Percentiles rank a stretch among this genome's conserved stretches.
phyloP scores from a whole-genome alignment of 306 rosid species.

The Adenanthera pavonina region DNA sequence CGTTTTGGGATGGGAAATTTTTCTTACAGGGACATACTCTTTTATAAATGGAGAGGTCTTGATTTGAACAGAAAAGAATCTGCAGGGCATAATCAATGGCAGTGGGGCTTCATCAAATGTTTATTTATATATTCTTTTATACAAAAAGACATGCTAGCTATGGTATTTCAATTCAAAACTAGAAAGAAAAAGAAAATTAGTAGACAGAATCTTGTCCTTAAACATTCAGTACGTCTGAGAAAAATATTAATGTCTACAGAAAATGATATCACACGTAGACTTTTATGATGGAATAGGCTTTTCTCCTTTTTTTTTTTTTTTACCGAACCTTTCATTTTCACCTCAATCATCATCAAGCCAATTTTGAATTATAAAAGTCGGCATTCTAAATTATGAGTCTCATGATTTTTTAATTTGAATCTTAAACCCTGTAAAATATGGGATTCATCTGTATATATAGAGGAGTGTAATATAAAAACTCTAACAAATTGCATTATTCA shows the following conservation, averaged over 20 bases:
- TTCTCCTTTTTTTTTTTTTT: constrained; percentile 35
- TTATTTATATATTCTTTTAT: too few relatives aligned
- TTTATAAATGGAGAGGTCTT: background rate
- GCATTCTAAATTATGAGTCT: constrained; percentile 47
- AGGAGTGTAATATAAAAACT: too few relatives aligned
- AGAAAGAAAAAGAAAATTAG: background rate
- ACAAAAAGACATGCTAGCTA: background rate
- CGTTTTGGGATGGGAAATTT: background rate
- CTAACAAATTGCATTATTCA: too few relatives aligned
- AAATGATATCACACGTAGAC: constrained; percentile 57
- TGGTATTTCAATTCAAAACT: too few relatives aligned
- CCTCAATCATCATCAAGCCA: constrained; percentile 67
- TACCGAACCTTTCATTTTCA: constrained; percentile 62
- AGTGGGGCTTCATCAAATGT: background rate
- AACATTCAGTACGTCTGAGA: constrained; percentile 62
- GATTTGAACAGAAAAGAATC: background rate
- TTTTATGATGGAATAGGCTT: constrained; percentile 49
- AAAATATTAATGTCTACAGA: constrained; percentile 51
- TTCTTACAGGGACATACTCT: background rate
- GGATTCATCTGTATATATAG: too few relatives aligned
- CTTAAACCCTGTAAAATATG: too few relatives aligned
- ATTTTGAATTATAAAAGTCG: constrained; percentile 49
- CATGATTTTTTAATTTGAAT: background rate
- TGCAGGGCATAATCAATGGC: background rate
- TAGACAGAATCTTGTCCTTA: constrained; percentile 30